Evolutionary conservation across 2,329 filamentous ascomycete species (phyloP), one percentile per base, ranked within the genome.

Genomic region (Xylariaceae sp.): DNA sequence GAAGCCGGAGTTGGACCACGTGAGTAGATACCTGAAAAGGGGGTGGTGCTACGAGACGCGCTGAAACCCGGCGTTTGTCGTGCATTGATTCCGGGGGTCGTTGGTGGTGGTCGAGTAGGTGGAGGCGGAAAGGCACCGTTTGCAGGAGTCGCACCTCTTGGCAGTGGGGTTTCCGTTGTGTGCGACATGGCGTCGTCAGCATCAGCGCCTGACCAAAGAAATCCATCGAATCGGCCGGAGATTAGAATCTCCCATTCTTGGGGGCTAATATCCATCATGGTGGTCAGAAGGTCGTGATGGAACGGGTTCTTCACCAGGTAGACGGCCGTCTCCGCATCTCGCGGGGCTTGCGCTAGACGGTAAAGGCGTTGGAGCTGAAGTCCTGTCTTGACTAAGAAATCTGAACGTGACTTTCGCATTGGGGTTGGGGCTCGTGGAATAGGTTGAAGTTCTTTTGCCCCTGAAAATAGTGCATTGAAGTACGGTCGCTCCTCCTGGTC

Each of bases 181-280:
- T 73, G 73, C 44, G 67, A 68, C 6, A 69, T 65, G 35, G 68
- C 69, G 48, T 80, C 78, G 30, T 83, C 81, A n/a, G 67, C 72
- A 56, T 97, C 92, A 5, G 90, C 91, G 18, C 93, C 93, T 50
- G 91, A 96, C 85, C 93, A 96, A 17, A 97, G 80, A 75, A 97
- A 97, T 3, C 93, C 93, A 70, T 97, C 92, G 68, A 97, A 97
- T 34, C 93, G 88, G 34, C 93, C 93, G 0, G 93, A 97, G 3
- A 88, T 90, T 10, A 97, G 80, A 57, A 97, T 96, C 63, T 97
- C 93, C 93, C 93, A 97, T 74, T 97, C 93, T n/a, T 90, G 89
- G 51, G 87, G 84, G 70, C 88, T 94, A 67, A 97, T 94, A 55
- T 92, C 90, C 41, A 89, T 87, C 53, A 97, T 81, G 0, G 93